Conservation (phyloP, 139 green algal genomes). For the Astrephomene gubernaculifera region DNA sequence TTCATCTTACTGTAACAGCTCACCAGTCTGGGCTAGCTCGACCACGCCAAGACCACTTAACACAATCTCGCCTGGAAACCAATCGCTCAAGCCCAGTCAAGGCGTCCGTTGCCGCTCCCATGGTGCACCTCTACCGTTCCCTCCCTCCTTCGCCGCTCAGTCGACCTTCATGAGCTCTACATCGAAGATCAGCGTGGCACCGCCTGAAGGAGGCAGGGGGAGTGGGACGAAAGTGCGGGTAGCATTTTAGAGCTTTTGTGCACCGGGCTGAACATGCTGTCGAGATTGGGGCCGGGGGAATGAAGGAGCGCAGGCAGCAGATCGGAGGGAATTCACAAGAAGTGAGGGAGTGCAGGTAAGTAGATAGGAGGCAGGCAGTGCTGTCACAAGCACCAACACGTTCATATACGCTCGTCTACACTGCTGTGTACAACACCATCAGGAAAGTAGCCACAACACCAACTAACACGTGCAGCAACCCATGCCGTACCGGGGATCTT, state of each 20-base stretch:
- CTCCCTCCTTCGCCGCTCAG: neutral
- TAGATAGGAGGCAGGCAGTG: neutral
- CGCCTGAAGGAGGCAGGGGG: constrained; percentile 30
- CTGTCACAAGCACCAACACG: neutral
- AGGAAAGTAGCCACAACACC: neutral
- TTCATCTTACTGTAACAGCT: too few relatives aligned
- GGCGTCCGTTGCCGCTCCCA: too few relatives aligned
- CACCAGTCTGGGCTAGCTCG: too few relatives aligned
- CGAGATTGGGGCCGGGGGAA: neutral
- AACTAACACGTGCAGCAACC: neutral
- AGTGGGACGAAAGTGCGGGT: neutral
- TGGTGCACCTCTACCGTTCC: too few relatives aligned
- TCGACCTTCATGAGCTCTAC: constrained; percentile 33
- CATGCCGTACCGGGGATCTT: constrained; percentile 64
- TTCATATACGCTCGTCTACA: too few relatives aligned
- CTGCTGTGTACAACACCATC: neutral
- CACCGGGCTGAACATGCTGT: too few relatives aligned
- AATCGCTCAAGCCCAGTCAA: too few relatives aligned
- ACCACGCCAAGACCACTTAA: too few relatives aligned
- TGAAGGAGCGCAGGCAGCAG: neutral
- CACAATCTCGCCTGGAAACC: too few relatives aligned
- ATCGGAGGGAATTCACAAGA: neutral
- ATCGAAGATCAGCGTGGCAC: constrained; percentile 64
- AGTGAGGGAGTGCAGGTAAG: neutral
- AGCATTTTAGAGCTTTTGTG: too few relatives aligned